A percentile compares a stretch with the other conserved stretches of the same genome.
Conservation (phyloP, 2,329 filamentous ascomycete species). For the Arthrobotrys conoides region DNA sequence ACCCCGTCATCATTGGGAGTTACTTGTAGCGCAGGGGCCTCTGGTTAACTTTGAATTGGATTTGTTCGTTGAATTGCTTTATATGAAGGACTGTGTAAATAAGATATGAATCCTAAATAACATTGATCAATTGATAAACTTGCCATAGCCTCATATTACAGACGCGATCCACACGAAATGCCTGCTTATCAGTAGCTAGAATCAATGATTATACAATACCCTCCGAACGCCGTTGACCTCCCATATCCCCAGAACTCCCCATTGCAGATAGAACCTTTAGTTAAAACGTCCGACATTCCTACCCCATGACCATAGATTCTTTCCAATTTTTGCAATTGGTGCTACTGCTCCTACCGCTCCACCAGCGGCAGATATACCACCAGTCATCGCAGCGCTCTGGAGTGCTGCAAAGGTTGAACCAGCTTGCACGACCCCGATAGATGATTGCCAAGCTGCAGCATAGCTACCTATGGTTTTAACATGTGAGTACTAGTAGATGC, state of each 20-base stretch:
- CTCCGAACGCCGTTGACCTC: too few relatives aligned
- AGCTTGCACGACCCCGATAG: conserved; percentile 12
- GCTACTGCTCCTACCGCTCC: background rate
- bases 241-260: too few relatives aligned
- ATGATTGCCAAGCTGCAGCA: conserved; percentile 21
- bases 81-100: background rate
- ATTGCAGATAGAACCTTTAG: too few relatives aligned
- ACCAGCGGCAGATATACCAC: too few relatives aligned
- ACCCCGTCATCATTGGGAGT: conserved; percentile 65
- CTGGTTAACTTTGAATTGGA: conserved; percentile 63
- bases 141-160: too few relatives aligned
- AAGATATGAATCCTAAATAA: background rate
- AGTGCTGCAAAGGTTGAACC: conserved; percentile 7
- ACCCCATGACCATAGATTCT: background rate
- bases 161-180: too few relatives aligned
- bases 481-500: too few relatives aligned
- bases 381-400: conserved; percentile 8
- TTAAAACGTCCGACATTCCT: too few relatives aligned
- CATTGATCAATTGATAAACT: too few relatives aligned
- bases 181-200: background rate
- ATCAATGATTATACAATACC: too few relatives aligned
- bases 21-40: conserved; percentile 66
- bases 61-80: background rate
- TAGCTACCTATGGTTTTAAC: conserved; percentile 3
- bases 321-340: background rate